Evolutionary conservation across 2,329 filamentous ascomycete genomes (phyloP).

Genomic region (Colletotrichum godetiae): DNA sequence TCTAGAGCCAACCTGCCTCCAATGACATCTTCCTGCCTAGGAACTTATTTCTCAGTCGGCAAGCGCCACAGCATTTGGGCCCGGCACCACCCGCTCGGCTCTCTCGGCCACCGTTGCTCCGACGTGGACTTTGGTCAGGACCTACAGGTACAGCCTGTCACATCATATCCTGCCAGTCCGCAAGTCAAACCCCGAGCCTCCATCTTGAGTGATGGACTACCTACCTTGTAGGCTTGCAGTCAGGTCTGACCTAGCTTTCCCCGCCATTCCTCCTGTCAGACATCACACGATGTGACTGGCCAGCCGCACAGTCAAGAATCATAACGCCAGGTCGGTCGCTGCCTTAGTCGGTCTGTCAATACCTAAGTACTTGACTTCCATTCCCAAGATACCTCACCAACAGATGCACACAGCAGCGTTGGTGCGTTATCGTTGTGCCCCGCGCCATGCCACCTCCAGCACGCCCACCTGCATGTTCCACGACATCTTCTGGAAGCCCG

Average conservation of each 20-base stretch:
- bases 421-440: not conserved
- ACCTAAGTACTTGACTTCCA: no score
- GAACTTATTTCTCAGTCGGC: not conserved
- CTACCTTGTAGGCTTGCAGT: not conserved
- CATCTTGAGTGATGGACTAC: not conserved
- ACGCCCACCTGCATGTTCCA: slow-evolving; percentile 7
- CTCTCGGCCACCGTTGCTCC: slow-evolving; percentile 26
- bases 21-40: not conserved
- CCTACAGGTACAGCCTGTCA: not conserved
- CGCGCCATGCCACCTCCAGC: not conserved
- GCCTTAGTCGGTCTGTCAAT: not conserved
- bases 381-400: not conserved
- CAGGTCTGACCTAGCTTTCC: not conserved
- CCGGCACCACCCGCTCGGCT: slow-evolving; percentile 17
- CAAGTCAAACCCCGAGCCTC: not conserved
- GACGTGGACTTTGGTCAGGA: not conserved
- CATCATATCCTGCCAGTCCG: not conserved
- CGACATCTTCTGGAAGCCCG: slow-evolving; percentile 28
- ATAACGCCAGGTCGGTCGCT: not conserved
- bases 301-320: not conserved
- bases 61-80: not conserved
- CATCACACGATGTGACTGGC: not conserved
- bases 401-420: slow-evolving; percentile 8
- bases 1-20: not conserved
- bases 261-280: not conserved